phyloP scores from a whole-genome alignment of 148 eudicot species.

The Simmondsia chinensis region DNA sequence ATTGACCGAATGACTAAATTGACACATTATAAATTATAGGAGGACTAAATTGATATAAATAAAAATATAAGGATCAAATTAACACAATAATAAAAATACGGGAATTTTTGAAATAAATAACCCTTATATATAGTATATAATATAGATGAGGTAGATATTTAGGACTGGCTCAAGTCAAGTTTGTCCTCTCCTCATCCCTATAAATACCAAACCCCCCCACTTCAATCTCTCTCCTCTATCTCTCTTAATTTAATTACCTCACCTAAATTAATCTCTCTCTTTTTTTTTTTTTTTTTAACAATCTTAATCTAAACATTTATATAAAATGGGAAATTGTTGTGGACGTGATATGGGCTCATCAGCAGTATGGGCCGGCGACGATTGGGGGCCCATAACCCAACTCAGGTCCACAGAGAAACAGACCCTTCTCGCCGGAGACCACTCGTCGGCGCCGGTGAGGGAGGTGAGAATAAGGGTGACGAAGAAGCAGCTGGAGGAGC shows the following conservation, averaged over 20 bases:
- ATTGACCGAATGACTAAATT: too few species aligned
- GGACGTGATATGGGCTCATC: background rate
- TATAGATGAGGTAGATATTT: too few species aligned
- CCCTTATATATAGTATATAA: too few species aligned
- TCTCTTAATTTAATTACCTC: too few species aligned
- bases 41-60: too few species aligned
- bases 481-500: conserved; percentile 22
- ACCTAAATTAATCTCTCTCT: conserved; percentile 13
- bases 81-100: too few species aligned
- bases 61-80: too few species aligned
- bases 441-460: background rate
- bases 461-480: conserved; percentile 28
- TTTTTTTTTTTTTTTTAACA: background rate
- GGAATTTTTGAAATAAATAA: too few species aligned
- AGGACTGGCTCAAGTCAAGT: too few species aligned
- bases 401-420: conserved; percentile 8
- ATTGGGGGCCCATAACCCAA: conserved; percentile 6
- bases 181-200: conserved; percentile 5
- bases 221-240: background rate
- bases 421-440: conserved; percentile 2
- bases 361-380: conserved; percentile 12
- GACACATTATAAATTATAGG: too few species aligned
- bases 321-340: conserved; percentile 21
- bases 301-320: background rate
- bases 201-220: too few species aligned